Conservation (phyloP, 2,329 filamentous ascomycete species). For the Exserohilum turcica region DNA sequence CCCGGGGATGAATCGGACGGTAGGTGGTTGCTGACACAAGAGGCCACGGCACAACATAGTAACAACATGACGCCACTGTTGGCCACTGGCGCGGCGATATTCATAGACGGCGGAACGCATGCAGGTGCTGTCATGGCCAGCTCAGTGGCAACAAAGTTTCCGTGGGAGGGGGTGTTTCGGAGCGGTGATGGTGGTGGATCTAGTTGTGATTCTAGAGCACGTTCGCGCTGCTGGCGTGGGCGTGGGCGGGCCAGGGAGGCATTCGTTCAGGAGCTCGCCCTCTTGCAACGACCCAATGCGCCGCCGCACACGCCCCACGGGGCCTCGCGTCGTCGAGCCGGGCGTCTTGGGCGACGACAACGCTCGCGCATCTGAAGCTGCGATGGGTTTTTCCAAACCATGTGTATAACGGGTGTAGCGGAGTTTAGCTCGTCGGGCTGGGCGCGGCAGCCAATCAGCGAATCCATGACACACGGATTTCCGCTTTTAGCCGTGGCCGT, state of each 20-base stretch:
- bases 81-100: too few species aligned
- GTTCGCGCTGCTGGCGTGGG: not conserved
- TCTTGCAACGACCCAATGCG: not conserved
- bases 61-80: too few species aligned
- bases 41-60: not conserved
- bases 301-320: conserved; percentile 9
- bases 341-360: conserved; percentile 6
- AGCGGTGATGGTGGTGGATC: not conserved
- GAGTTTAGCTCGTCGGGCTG: conserved; percentile 3
- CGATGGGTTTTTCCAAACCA: conserved; percentile 4
- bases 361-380: conserved; percentile 1
- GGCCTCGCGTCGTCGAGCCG: conserved; percentile 10
- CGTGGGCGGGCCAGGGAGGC: not conserved
- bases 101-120: not conserved
- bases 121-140: not conserved
- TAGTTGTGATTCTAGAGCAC: not conserved
- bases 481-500: conserved; percentile 3
- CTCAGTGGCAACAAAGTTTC: not conserved
- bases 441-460: conserved; percentile 1
- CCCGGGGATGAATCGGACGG: conserved; percentile 20
- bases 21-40: not conserved
- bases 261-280: conserved; percentile 15
- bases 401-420: conserved; percentile 3
- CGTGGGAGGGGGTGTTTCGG: not conserved
- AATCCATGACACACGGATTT: conserved; percentile 9